Base-by-base conservation (phyloP, 1,284 basidiomycete species). In the Erythrobasidium hasegawianum region DNA sequence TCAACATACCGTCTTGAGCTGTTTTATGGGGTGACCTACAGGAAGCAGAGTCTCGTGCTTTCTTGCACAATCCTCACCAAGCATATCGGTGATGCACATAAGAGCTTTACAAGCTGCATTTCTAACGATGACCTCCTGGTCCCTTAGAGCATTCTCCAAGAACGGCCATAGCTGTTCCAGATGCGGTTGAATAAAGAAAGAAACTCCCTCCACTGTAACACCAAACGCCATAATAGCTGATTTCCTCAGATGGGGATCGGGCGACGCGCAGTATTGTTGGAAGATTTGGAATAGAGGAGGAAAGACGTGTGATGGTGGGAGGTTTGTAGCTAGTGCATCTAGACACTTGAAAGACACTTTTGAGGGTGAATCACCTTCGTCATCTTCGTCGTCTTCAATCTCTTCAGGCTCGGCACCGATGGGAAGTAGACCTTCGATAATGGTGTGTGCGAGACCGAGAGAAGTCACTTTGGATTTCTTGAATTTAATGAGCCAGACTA, bases 281-380 rank as follows among this genome's bases (percentile, higher is more conserved):
- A 80, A 77, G 67, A 75, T 76, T 59, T 79, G 80, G 68, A 89
- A 88, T 57, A 99, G 86, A 18, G 90, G 85, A 27, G 94, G 93
- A 87, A 97, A 98, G 71, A 98, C 95, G 80, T 97, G 95, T 62
- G 85, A 85, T 13, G 96, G 96, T 26, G 96, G 96, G 9, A 99
- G 85, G 72, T 87, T 87, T 68, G 95, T 97, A 20, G 95, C 87
- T 58, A 99, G 86, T 62, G 87, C 86, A 77, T 99, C 96, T 71
- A 99, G 88, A 70, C 93, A 90, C 71, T 96, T 91, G 76, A 98
- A 87, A 27, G 95, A 91, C 70, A 90, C 89, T 73, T 79, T 85
- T 68, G 89, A 90, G 60, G 94, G 92, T 49, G 90, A 89, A 71
- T 93, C 90, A 71, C 93, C 90, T 67, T 88, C 83, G 54, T 83